A percentile compares a stretch with the other conserved stretches of the same genome.
phyloP scores from a whole-genome alignment of 768 basidiomycete genomes.

The Serpula lacrymans region DNA sequence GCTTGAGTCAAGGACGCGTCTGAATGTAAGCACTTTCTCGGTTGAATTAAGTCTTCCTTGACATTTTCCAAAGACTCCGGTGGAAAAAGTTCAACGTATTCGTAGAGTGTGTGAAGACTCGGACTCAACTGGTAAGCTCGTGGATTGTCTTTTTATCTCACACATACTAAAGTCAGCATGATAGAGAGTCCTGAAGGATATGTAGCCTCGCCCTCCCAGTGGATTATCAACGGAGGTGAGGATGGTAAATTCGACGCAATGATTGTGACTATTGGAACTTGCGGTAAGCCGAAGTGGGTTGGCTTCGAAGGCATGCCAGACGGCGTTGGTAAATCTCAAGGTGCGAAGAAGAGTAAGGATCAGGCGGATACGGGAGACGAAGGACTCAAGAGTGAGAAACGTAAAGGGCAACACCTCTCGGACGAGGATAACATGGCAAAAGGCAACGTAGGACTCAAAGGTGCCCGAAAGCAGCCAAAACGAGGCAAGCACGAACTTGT shows the following conservation, averaged over 20 bases:
- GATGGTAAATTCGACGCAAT: conserved; percentile 50
- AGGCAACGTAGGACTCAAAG: not conserved
- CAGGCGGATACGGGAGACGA: not conserved
- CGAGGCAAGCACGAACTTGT: not conserved
- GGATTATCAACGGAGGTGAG: conserved; percentile 45
- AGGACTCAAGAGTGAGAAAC: not conserved
- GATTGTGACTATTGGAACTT: conserved; percentile 47
- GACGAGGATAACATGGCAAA: too few species aligned
- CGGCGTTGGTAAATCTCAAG: conserved; percentile 12
- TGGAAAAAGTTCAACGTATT: conserved; percentile 33
- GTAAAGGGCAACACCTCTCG: too few species aligned
- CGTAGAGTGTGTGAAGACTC: conserved; percentile 12
- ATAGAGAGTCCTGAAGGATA: conserved; percentile 8
- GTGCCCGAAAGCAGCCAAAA: not conserved
- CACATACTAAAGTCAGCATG: not conserved
- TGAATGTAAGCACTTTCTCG: conserved; percentile 29
- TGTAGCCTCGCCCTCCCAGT: conserved; percentile 28
- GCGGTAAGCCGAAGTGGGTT: conserved; percentile 45
- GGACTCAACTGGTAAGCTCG: not conserved
- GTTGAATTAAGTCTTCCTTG: not conserved
- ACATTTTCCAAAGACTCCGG: conserved; percentile 21
- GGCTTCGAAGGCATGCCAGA: conserved; percentile 42
- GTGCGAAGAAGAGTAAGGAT: conserved; percentile 4
- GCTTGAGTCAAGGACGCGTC: conserved; percentile 43
- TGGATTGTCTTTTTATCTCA: not conserved